Evolutionary conservation across 805 yeast genomes (phyloP), one percentile per base, ranked within the genome.

Genomic region (Suhomyces emberorum): DNA sequence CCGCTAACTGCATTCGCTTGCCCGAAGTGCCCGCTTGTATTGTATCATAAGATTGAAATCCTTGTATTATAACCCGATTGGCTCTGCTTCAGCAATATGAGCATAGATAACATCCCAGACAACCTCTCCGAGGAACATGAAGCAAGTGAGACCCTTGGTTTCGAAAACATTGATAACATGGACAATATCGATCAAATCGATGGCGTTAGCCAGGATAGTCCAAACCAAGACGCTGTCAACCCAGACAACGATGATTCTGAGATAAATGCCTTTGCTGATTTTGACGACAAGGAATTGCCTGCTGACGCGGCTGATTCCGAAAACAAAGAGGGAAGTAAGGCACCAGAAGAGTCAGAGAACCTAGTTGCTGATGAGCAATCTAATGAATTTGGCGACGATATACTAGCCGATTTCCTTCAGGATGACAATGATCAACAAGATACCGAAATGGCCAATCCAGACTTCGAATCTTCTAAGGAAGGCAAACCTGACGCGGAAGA

Each of bases 391-490:
- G 31, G 30, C 14, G 32, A 31, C 28, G 41, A 37, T 17, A 18
- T 33, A 11, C 19, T 34, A 22, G 31, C 37, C 15, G 37, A 23
- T 3, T 28, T 27, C 10, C 32, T 34, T 9, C 28, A 28, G 11
- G 23, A 18, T n/a, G 17, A 33, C 17, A 19, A 22, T 10, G 14
- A 24, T 14, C 28, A 32, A 23, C 6, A 7, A 8, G 26, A 23
- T 8, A 23, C 9, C n/a, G 12, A 23, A 7, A 9, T 23, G 26
- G 7, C 12, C 5, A 7, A 23, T 5, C 14, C n/a, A 6, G n/a
- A 23, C 12, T 23, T 8, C n/a, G 26, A 23, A 5, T 11, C 7
- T 5, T 5, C 5, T n/a, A 11, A 23, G 16, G 22, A 32, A 23
- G 25, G 8, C 11, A 15, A 15, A 16, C 24, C 28, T 16, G 22